Percentiles rank a stretch among this genome's conserved stretches.
phyloP scores from a whole-genome alignment of 2,329 filamentous ascomycete genomes.

The Dothideomycetes sp. region DNA sequence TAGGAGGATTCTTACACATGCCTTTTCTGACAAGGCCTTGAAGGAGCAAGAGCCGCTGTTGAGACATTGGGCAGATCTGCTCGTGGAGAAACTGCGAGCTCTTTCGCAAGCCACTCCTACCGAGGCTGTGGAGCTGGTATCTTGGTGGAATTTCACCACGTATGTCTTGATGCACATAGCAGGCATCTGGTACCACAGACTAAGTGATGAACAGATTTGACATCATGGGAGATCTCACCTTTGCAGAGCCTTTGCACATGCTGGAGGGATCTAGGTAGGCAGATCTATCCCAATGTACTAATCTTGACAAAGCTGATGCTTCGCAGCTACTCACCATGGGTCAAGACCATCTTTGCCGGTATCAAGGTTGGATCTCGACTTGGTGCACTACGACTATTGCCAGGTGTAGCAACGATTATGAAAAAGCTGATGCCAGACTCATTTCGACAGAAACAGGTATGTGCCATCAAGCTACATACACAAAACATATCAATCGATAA shows the following conservation, averaged over 20 bases:
- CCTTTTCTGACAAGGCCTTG: conserved; percentile 31
- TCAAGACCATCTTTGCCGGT: conserved; percentile 8
- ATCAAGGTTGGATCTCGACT: conserved; percentile 4
- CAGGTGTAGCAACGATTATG: not conserved
- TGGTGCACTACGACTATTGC: conserved; percentile 1
- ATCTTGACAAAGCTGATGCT: not conserved
- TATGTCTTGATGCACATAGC: not conserved
- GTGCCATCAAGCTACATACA: not conserved
- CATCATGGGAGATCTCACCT: conserved; percentile 15
- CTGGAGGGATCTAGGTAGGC: conserved; percentile 11
- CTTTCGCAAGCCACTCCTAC: conserved; percentile 32
- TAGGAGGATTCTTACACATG: conserved; percentile 24
- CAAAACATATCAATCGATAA: not conserved
- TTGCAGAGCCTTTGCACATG: conserved; percentile 22
- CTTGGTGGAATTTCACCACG: conserved; percentile 3
- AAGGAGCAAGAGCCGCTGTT: conserved; percentile 29
- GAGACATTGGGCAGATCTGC: conserved; percentile 26
- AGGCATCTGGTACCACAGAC: not conserved
- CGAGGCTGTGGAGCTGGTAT: conserved; percentile 46
- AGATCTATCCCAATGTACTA: not conserved
- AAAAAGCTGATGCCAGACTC: not conserved
- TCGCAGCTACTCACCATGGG: conserved; percentile 8
- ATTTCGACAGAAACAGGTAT: conserved; percentile 6
- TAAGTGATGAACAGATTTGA: conserved; percentile 7
- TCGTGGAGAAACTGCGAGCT: conserved; percentile 20